Conservation (phyloP, 345 rosid species). For the Eutrema yunnanense region DNA sequence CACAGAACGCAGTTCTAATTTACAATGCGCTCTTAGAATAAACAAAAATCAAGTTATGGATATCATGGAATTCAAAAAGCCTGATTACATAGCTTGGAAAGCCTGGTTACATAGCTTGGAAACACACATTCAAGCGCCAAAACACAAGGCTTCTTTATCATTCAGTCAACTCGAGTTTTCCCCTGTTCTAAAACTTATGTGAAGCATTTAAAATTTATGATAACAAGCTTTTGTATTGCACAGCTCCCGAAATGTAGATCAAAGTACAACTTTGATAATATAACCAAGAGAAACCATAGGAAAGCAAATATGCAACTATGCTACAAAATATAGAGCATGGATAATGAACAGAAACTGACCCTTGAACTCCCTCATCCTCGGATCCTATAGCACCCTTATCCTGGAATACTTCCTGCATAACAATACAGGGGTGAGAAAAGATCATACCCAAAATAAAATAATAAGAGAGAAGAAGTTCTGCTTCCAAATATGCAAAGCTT, state of each 20-base stretch:
- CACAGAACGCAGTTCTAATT: neutral
- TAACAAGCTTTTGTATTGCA: neutral
- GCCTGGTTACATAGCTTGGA: neutral
- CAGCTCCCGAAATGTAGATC: neutral
- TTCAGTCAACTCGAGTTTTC: neutral
- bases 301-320: neutral
- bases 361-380: slow-evolving; percentile 40
- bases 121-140: neutral
- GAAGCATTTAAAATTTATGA: neutral
- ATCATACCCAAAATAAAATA: neutral
- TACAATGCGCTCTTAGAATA: neutral
- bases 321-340: neutral
- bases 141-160: neutral
- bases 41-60: neutral
- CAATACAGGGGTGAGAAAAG: slow-evolving; percentile 12
- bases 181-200: neutral
- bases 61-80: neutral
- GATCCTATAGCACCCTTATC: slow-evolving; percentile 43
- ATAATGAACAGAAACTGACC: slow-evolving; percentile 33
- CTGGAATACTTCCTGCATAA: slow-evolving; percentile 61
- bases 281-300: neutral
- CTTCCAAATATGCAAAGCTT: slow-evolving; percentile 3
- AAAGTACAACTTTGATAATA: neutral
- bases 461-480: neutral
- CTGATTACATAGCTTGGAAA: neutral